Percentiles rank a stretch among this genome's conserved stretches.
Conservation (phyloP, 2,329 filamentous ascomycete species). For the Aspergillus intermedius region DNA sequence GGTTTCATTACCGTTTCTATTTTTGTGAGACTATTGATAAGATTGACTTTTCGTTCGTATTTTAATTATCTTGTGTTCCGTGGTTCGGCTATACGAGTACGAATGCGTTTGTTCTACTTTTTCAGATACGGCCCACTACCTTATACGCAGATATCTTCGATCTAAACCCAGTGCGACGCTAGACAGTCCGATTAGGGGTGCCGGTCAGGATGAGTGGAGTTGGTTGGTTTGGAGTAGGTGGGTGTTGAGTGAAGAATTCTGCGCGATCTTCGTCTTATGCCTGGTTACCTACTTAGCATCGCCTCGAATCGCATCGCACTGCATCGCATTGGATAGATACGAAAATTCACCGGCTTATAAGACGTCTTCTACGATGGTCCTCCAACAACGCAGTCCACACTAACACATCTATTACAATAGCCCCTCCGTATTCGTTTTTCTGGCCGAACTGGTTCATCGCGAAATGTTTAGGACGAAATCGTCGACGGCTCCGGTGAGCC, state of each 20-base stretch:
- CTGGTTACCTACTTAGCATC: not conserved
- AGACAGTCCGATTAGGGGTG: constrained; percentile 26
- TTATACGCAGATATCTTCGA: constrained; percentile 38
- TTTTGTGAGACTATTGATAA: no score
- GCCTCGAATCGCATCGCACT: constrained; percentile 14
- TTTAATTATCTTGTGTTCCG: no score
- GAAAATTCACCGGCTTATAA: constrained; percentile 29
- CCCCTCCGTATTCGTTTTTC: constrained; percentile 33
- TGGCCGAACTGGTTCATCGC: constrained; percentile 25
- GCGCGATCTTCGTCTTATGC: not conserved
- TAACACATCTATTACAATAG: constrained; percentile 37
- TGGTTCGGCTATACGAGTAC: no score
- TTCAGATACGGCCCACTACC: constrained; percentile 31
- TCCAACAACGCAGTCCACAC: constrained; percentile 41
- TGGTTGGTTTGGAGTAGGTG: constrained; percentile 28
- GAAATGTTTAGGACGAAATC: constrained; percentile 25
- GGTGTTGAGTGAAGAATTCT: constrained; percentile 35
- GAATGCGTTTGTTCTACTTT: no score
- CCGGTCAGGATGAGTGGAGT: constrained; percentile 31
- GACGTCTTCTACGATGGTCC: constrained; percentile 32
- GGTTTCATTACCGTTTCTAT: no score
- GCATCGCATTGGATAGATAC: constrained; percentile 6
- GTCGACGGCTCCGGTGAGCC: constrained; percentile 33
- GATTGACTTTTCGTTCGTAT: no score
- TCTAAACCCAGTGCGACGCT: constrained; percentile 30